Evolutionary conservation across 305 asterid species (phyloP).

Genomic region (Lippia alba): DNA sequence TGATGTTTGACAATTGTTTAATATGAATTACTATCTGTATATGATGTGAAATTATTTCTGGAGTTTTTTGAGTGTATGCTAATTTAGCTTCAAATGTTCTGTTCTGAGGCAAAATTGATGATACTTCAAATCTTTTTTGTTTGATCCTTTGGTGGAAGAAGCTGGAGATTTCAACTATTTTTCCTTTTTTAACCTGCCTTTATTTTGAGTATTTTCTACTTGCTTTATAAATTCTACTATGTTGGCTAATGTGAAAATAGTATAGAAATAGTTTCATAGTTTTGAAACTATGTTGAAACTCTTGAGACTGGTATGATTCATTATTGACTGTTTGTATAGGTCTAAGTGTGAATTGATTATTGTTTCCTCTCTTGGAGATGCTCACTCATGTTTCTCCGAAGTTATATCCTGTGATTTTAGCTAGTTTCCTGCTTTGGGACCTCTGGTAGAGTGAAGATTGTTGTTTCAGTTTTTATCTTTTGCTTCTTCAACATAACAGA

Average conservation of each 20-base stretch:
- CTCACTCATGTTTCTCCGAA: constrained; percentile 3
- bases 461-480: not conserved
- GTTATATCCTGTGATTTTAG: constrained; percentile 1
- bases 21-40: constrained; percentile 3
- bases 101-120: no score
- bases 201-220: not conserved
- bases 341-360: constrained; percentile 17
- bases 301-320: not conserved
- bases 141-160: constrained; percentile 1
- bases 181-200: not conserved
- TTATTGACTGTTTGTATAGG: not conserved
- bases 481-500: constrained; percentile 11
- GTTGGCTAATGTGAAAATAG: not conserved
- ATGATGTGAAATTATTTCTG: constrained; percentile 10
- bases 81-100: constrained; percentile 8
- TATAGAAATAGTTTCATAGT: not conserved
- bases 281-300: not conserved
- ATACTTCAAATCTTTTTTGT: constrained; percentile 1
- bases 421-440: constrained; percentile 4
- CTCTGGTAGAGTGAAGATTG: not conserved
- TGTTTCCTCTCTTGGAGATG: constrained; percentile 20
- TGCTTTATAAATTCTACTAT: not conserved
- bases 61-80: not conserved
- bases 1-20: not conserved
- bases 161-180: not conserved